phyloP scores from a whole-genome alignment of 495 filamentous ascomycete species.

The Neurospora sp. region DNA sequence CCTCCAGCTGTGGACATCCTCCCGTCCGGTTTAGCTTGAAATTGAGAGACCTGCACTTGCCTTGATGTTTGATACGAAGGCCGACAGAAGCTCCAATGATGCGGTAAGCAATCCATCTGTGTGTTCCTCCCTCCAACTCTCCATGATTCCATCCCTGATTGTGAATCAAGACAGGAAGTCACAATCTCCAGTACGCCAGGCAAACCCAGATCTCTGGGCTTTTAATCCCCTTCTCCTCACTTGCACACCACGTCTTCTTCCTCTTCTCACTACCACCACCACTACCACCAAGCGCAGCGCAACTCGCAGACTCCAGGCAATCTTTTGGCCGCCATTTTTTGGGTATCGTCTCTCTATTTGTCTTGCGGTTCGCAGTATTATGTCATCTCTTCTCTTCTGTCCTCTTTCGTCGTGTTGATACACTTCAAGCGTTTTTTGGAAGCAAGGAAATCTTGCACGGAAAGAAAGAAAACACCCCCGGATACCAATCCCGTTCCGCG shows the following conservation, averaged over 20 bases:
- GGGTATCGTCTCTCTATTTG: slow-evolving; percentile 12
- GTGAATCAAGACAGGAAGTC: background rate
- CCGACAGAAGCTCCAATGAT: background rate
- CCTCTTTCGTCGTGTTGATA: slow-evolving; percentile 4
- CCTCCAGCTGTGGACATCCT: background rate
- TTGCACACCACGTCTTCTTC: background rate
- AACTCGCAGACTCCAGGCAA: slow-evolving; percentile 6
- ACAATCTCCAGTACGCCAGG: background rate
- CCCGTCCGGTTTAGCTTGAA: background rate
- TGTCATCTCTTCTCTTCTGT: slow-evolving; percentile 11
- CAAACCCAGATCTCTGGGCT: background rate
- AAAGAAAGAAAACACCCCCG: background rate
- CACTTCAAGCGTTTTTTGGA: slow-evolving; percentile 14
- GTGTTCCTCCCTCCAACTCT: background rate
- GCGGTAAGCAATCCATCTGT: background rate
- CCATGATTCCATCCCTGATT: background rate
- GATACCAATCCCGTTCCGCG: background rate
- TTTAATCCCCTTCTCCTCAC: background rate
- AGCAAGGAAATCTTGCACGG: background rate
- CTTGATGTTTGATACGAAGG: background rate
- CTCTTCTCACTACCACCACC: background rate
- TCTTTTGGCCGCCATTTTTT: slow-evolving; percentile 20
- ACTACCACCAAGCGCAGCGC: background rate
- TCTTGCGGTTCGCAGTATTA: slow-evolving; percentile 12
- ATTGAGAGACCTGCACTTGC: background rate